Conservation (phyloP, 202 grass and related monocot species). For the Brachypodium distachyon region DNA sequence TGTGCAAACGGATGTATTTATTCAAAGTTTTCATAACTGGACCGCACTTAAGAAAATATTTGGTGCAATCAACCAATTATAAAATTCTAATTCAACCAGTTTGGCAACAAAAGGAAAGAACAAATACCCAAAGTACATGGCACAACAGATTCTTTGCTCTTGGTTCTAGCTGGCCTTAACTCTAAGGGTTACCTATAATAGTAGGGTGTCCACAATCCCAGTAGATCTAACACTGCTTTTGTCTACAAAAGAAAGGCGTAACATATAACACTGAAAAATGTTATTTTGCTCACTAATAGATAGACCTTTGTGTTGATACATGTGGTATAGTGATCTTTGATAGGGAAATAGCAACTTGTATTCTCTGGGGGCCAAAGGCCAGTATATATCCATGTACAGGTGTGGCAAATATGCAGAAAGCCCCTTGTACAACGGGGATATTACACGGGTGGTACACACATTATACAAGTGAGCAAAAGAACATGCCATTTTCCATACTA, state of each 20-base stretch:
- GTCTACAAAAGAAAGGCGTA: not conserved
- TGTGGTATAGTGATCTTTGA: not conserved
- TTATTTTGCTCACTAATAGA: too few relatives aligned
- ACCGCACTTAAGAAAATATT: not conserved
- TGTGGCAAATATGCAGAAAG: too few relatives aligned
- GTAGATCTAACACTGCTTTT: not conserved
- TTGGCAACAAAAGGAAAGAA: not conserved
- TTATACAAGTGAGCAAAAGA: not conserved
- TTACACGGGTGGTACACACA: too few relatives aligned
- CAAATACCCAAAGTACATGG: too few relatives aligned
- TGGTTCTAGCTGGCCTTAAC: not conserved
- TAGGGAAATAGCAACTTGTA: too few relatives aligned
- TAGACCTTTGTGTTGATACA: not conserved
- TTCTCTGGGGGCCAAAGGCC: too few relatives aligned
- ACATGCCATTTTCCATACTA: not conserved
- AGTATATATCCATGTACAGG: too few relatives aligned
- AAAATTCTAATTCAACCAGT: not conserved
- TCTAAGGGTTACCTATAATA: not conserved
- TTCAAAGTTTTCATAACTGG: not conserved
- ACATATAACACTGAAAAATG: not conserved
- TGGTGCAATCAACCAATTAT: not conserved
- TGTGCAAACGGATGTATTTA: not conserved
- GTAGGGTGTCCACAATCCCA: not conserved
- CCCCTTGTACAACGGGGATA: too few relatives aligned
- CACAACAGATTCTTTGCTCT: not conserved